Base-by-base conservation (phyloP, 495 filamentous ascomycete species). In the Aspergillus conjunctus region DNA sequence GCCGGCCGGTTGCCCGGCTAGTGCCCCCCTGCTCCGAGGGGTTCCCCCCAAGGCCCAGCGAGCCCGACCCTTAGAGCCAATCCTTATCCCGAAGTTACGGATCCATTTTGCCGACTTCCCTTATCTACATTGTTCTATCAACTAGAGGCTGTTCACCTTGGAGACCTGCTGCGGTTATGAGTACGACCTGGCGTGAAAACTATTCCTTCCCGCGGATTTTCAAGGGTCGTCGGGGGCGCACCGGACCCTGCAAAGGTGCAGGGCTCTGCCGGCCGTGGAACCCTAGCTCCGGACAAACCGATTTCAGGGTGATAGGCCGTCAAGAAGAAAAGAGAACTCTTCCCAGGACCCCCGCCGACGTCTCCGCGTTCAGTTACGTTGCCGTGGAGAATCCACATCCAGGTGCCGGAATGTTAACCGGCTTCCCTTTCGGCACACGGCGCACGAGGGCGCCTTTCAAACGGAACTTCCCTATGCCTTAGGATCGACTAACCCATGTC, bases 81-180 rank as follows among this genome's bases (percentile, higher is more conserved):
- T 46, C 44, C 44, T 46, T 46, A 46, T 46, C 44, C 44, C 44
- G 44, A 46, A 46, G 44, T 46, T 46, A 46, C 44, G 44, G 44
- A 46, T 46, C 44, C 44, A 46, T 46, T 46, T 46, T 46, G 44
- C 44, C 44, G 44, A 46, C 44, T 46, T 46, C 44, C 44, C 44
- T 46, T 46, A 46, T 46, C 44, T 46, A 46, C 44, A 46, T 46
- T 46, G 44, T 46, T 46, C 44, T 46, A 46, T 46, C 44, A 46
- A 46, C 44, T 46, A 46, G 44, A 46, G 44, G 44, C 44, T 46
- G 44, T 46, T 46, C 44, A 46, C 44, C 44, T 46, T 46, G 44
- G 44, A 46, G 44, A 46, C 44, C 44, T 46, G 44, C 44, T 46
- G 44, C 44, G 44, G 44, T 46, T 46, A 46, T 46, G 44, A 46